Evolutionary conservation across 2,329 filamentous ascomycete species (phyloP).

Genomic region (Hysterium pulicare): DNA sequence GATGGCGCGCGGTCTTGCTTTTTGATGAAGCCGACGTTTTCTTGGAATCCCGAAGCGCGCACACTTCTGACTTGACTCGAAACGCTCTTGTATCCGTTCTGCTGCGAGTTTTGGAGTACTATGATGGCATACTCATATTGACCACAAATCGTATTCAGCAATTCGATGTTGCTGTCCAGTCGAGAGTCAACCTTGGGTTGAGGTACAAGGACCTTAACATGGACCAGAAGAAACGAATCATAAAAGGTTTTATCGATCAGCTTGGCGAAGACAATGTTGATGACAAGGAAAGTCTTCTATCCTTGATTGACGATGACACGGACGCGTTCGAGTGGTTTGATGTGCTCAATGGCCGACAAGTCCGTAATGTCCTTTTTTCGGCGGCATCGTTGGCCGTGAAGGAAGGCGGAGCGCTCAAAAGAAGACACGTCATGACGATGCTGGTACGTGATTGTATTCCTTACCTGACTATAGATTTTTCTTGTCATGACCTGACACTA

Average conservation of each 20-base stretch:
- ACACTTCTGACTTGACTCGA: slow-evolving; percentile 4
- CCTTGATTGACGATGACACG: slow-evolving; percentile 3
- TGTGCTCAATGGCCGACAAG: slow-evolving; percentile 9
- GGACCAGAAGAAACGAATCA: slow-evolving; percentile 3
- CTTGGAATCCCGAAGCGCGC: slow-evolving; percentile 10
- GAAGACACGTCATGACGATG: background rate
- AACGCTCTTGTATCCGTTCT: slow-evolving; percentile 8
- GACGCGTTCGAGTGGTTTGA: slow-evolving; percentile 7
- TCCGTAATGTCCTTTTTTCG: slow-evolving; percentile 9
- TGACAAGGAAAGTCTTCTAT: slow-evolving; percentile 2
- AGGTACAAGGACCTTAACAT: slow-evolving; percentile 12
- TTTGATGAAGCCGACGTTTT: slow-evolving; percentile 35
- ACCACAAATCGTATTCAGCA: slow-evolving; percentile 23
- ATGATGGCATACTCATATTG: slow-evolving; percentile 11
- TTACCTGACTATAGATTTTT: no score
- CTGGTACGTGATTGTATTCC: no score
- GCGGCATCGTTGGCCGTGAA: slow-evolving; percentile 1
- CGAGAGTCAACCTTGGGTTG: slow-evolving; percentile 20
- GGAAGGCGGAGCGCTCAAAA: background rate
- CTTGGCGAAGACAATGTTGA: slow-evolving; percentile 1
- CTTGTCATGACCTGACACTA: no score
- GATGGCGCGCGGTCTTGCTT: slow-evolving; percentile 39
- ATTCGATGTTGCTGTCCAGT: slow-evolving; percentile 23
- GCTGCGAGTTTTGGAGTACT: slow-evolving; percentile 10
- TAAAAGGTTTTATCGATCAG: slow-evolving; percentile 3